Conservation (phyloP, 192 early-diverging fungal species). For the Linnemannia zychae region DNA sequence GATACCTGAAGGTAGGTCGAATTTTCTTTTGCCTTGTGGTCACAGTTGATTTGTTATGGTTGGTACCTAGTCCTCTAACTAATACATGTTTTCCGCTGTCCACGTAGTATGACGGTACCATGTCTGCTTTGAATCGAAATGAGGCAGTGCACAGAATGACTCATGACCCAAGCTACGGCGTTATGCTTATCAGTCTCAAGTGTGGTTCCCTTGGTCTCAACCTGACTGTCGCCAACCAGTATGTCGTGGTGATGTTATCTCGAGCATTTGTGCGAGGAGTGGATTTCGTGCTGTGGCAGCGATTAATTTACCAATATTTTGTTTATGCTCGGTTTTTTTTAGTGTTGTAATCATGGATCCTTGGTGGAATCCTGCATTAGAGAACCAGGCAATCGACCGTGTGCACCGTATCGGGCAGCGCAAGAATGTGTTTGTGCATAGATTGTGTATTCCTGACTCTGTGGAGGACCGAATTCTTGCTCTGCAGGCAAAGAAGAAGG, state of each 20-base stretch:
- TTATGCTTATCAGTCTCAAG: slow-evolving; percentile 78
- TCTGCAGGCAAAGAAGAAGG: slow-evolving; percentile 73
- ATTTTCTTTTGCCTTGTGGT: no score
- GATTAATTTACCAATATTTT: neutral
- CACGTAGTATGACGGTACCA: slow-evolving; percentile 60
- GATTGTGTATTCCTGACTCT: slow-evolving; percentile 71
- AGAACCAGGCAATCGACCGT: slow-evolving; percentile 76
- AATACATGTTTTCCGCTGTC: neutral
- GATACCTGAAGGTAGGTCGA: slow-evolving; percentile 26
- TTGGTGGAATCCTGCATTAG: slow-evolving; percentile 87
- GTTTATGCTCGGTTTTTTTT: neutral
- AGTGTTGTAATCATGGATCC: slow-evolving; percentile 82
- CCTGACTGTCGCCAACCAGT: slow-evolving; percentile 71
- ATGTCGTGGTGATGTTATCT: neutral
- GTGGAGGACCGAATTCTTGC: slow-evolving; percentile 80
- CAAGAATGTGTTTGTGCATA: slow-evolving; percentile 70
- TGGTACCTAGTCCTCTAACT: neutral
- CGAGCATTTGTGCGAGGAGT: neutral
- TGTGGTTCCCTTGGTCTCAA: slow-evolving; percentile 84
- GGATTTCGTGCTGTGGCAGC: neutral
- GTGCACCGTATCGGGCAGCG: slow-evolving; percentile 83
- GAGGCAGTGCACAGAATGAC: slow-evolving; percentile 57
- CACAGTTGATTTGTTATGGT: neutral
- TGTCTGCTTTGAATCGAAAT: slow-evolving; percentile 55
- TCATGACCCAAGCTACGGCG: slow-evolving; percentile 43